Conservation (phyloP, 2,329 filamentous ascomycete genomes). For the Cordyceps fumosorosea region DNA sequence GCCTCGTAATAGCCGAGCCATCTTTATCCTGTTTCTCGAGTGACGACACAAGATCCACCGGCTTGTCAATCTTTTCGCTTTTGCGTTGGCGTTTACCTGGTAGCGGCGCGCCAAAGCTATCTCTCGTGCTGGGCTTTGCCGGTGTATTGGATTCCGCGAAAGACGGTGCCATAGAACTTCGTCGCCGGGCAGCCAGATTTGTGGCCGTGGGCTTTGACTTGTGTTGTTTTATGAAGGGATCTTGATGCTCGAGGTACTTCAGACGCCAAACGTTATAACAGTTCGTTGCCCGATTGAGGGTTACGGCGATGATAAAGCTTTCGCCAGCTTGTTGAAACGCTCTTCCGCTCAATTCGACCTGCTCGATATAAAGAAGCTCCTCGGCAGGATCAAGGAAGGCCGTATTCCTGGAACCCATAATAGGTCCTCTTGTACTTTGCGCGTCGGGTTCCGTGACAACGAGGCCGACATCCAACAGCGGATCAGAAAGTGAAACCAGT, state of each 20-base stretch:
- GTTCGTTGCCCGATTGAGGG: conserved; percentile 68
- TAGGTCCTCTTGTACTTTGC: conserved; percentile 23
- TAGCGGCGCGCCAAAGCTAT: conserved; percentile 63
- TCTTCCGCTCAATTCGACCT: conserved; percentile 49
- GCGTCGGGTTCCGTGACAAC: conserved; percentile 58
- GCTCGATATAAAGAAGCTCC: conserved; percentile 76
- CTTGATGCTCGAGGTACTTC: conserved; percentile 65
- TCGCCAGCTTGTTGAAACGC: conserved; percentile 31
- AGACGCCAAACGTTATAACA: conserved; percentile 82
- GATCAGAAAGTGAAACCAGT: conserved; percentile 78
- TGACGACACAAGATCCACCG: conserved; percentile 59
- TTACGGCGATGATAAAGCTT: conserved; percentile 68
- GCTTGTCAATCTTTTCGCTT: conserved; percentile 44
- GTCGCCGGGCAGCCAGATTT: conserved; percentile 45
- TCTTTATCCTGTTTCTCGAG: conserved; percentile 62
- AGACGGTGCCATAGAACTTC: conserved; percentile 61
- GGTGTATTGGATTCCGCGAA: conserved; percentile 74
- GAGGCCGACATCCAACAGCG: conserved; percentile 76
- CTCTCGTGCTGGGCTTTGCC: conserved; percentile 60
- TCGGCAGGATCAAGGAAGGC: conserved; percentile 66
- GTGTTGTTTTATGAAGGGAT: conserved; percentile 42
- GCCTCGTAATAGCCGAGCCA: conserved; percentile 43
- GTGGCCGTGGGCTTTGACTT: conserved; percentile 39
- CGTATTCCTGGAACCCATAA: conserved; percentile 34
- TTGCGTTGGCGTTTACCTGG: conserved; percentile 48